These are phyloP conservation scores for Lichtheimia hyalospora DNA, from an alignment of 371 early-diverging fungal genomes.

Conservation along the genomic window DNA sequence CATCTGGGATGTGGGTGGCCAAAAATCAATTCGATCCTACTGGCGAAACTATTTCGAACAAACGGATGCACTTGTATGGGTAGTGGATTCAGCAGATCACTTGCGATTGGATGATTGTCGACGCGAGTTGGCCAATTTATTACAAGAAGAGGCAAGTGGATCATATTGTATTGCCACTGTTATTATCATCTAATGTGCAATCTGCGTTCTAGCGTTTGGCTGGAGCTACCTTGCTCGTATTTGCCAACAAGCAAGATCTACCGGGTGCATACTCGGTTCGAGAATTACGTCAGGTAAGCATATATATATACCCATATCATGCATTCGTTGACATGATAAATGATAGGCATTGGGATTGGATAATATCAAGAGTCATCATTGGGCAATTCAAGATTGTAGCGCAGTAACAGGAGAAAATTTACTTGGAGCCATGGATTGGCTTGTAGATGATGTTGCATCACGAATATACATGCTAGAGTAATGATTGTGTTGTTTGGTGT, in stretches of 20 bases:
- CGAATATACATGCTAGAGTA: conserved; percentile 78
- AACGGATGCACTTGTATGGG: conserved; percentile 98
- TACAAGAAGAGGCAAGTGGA: conserved; percentile 70
- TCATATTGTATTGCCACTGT: not conserved
- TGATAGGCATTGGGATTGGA: conserved; percentile 70
- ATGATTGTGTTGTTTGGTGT: not conserved
- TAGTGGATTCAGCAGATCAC: conserved; percentile 95
- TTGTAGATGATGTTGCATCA: conserved; percentile 86
- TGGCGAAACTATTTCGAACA: conserved; percentile 99
- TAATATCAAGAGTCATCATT: conserved; percentile 84
- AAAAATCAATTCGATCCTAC: conserved; percentile 94
- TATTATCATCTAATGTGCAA: not conserved
- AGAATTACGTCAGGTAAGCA: conserved; percentile 68
- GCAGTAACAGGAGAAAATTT: conserved; percentile 90
- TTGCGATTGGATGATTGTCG: conserved; percentile 81
- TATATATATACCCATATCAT: no score
- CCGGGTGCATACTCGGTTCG: conserved; percentile 74
- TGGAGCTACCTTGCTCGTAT: conserved; percentile 72
- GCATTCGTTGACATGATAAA: no score
- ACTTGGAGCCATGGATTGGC: conserved; percentile 91
- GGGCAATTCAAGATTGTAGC: conserved; percentile 89
- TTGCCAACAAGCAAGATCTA: conserved; percentile 97
- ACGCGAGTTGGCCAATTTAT: conserved; percentile 72
- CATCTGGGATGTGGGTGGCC: conserved; percentile 97
- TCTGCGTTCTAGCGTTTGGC: conserved; percentile 66